These are phyloP conservation scores for Pterocarpus santalinus DNA, from an alignment of 306 rosid species.

Conservation along the genomic window DNA sequence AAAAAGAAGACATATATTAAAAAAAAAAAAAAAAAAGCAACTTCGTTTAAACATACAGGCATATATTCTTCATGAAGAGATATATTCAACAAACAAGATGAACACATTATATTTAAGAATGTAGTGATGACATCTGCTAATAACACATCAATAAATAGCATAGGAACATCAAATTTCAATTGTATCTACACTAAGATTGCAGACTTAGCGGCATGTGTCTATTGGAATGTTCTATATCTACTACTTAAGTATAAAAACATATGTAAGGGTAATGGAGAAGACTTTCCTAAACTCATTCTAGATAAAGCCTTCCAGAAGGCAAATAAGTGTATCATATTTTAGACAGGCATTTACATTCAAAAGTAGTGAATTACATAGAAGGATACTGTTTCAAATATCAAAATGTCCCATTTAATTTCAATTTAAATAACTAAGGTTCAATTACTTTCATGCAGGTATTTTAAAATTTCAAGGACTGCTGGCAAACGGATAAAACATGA, in stretches of 20 bases:
- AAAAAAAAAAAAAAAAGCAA: background rate
- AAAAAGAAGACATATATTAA: background rate
- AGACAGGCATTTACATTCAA: constrained; percentile 6
- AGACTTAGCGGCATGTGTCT: background rate
- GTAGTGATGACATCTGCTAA: constrained; percentile 1
- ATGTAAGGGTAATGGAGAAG: background rate
- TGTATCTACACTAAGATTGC: constrained; percentile 14
- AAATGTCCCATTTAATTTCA: constrained; percentile 11
- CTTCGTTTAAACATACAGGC: too few species aligned
- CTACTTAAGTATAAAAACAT: background rate
- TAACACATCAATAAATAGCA: background rate
- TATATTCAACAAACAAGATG: background rate
- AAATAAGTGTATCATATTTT: constrained; percentile 4
- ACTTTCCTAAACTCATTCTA: background rate
- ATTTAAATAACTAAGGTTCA: constrained; percentile 12
- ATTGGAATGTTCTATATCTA: constrained; percentile 1
- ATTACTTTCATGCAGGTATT: constrained; percentile 10
- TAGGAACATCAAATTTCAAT: background rate
- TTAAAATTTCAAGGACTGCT: constrained; percentile 36
- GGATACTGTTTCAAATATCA: constrained; percentile 6
- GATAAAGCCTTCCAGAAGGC: constrained; percentile 7
- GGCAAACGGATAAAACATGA: constrained; percentile 20
- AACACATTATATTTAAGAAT: background rate
- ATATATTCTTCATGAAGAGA: background rate
- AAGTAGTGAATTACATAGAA: background rate